Evolutionary conservation across 345 rosid genomes (phyloP).

Genomic region (Populus alba): DNA sequence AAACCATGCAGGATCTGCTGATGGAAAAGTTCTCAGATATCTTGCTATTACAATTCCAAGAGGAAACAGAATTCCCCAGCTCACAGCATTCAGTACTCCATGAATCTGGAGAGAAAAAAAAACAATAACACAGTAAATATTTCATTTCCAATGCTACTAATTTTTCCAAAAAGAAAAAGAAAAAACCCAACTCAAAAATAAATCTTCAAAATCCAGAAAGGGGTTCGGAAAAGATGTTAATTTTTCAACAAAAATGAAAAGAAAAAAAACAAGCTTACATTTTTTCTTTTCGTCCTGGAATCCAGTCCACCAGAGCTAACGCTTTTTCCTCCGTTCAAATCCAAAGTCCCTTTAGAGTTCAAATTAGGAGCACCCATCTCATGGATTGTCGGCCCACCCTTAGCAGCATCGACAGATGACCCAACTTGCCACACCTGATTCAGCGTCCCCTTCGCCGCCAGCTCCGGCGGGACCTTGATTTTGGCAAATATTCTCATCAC

Average conservation of each 20-base stretch:
- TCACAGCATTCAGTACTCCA: constrained; percentile 78
- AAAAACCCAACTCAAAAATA: not conserved
- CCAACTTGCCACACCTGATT: constrained; percentile 94
- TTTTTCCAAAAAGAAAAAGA: not conserved
- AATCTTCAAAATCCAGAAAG: not conserved
- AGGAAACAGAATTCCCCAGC: constrained; percentile 87
- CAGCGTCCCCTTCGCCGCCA: constrained; percentile 35
- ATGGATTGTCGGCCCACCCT: constrained; percentile 37
- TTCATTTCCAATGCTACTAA: too few species aligned
- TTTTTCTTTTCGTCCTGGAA: constrained; percentile 46
- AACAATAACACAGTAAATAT: not conserved
- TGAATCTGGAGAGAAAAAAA: constrained; percentile 51
- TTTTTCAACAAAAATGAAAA: not conserved
- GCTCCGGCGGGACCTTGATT: constrained; percentile 50
- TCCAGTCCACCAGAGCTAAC: not conserved
- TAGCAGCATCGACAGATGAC: constrained; percentile 23
- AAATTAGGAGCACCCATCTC: constrained; percentile 20
- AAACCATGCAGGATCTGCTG: constrained; percentile 90
- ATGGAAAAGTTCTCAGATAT: constrained; percentile 58
- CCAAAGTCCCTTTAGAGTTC: constrained; percentile 23
- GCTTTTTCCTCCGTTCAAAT: constrained; percentile 20
- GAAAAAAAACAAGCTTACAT: constrained; percentile 34
- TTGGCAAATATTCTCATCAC: constrained; percentile 43
- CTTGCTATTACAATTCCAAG: constrained; percentile 67
- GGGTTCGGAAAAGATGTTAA: not conserved